A percentile compares a stretch with the other conserved stretches of the same genome.
Evolutionary conservation across 2,329 filamentous ascomycete species (phyloP).

Genomic region (Penicillium sp.): DNA sequence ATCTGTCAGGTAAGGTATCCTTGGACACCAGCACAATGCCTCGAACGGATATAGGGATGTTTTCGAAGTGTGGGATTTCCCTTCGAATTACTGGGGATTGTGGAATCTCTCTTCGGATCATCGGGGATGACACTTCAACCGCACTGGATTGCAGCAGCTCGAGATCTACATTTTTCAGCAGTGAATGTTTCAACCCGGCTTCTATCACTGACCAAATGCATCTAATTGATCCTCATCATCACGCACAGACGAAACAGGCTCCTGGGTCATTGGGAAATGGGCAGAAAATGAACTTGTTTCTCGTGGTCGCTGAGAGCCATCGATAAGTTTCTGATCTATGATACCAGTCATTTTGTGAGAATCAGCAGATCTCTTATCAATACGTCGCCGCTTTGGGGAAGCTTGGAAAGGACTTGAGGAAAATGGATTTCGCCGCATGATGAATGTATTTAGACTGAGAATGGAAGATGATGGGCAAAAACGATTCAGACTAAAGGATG

Average conservation of each 20-base stretch:
- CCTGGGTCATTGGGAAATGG: background rate
- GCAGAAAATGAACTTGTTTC: slow-evolving; percentile 1
- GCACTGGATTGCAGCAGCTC: slow-evolving; percentile 35
- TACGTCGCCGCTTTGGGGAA: slow-evolving; percentile 10
- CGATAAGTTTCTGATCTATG: slow-evolving; percentile 26
- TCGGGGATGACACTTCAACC: background rate
- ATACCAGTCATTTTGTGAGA: slow-evolving; percentile 11
- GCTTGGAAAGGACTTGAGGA: slow-evolving; percentile 9
- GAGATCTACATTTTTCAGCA: slow-evolving; percentile 29
- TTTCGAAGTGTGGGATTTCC: slow-evolving; percentile 15
- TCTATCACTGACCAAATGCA: slow-evolving; percentile 46
- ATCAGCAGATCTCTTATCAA: slow-evolving; percentile 3
- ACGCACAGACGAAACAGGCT: background rate
- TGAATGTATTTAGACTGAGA: background rate
- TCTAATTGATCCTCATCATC: slow-evolving; percentile 43
- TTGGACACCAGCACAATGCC: slow-evolving; percentile 63
- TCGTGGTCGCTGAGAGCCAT: slow-evolving; percentile 20
- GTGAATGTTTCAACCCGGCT: slow-evolving; percentile 10
- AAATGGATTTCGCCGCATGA: slow-evolving; percentile 20
- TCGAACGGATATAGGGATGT: slow-evolving; percentile 45
- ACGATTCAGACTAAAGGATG: background rate
- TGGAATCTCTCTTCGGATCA: background rate
- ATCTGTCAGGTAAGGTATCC: slow-evolving; percentile 65
- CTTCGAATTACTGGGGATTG: background rate
- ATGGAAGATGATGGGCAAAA: background rate